Percentiles rank a stretch among this genome's conserved stretches.
phyloP scores from a whole-genome alignment of 179 eudicot species.

The Drosera spatulata region DNA sequence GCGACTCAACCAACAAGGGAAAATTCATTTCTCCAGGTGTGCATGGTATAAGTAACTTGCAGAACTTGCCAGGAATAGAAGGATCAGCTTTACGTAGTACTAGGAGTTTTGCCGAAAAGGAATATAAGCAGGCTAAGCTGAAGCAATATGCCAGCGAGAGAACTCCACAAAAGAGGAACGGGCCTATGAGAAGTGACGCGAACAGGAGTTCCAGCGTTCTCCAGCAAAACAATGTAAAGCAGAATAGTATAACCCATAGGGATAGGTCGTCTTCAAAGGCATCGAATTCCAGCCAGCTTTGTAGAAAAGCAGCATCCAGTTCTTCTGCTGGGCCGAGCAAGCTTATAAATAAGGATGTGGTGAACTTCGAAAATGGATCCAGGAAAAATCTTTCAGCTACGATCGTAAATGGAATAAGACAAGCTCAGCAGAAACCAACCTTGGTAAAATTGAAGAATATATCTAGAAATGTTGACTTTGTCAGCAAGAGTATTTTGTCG shows the following conservation, averaged over 20 bases:
- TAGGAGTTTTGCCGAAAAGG: constrained; percentile 34
- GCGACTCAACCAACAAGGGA: constrained; percentile 41
- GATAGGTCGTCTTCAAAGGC: constrained; percentile 28
- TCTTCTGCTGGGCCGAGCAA: constrained; percentile 35
- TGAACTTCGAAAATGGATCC: constrained; percentile 28
- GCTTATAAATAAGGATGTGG: constrained; percentile 39
- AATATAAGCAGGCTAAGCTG: constrained; percentile 28
- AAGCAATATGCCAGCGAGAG: constrained; percentile 19
- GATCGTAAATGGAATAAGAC: constrained; percentile 1
- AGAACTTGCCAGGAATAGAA: constrained; percentile 38
- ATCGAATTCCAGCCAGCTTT: constrained; percentile 31
- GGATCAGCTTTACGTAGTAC: constrained; percentile 22
- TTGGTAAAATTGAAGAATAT: constrained; percentile 28
- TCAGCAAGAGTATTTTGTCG: constrained; percentile 15
- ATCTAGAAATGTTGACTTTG: constrained; percentile 29
- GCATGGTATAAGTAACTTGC: constrained; percentile 37
- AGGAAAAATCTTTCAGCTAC: constrained; percentile 29
- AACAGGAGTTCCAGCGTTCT: constrained; percentile 45
- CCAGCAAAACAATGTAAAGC: constrained; percentile 77
- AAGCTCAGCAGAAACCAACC: constrained; percentile 25
- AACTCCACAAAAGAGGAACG: constrained; percentile 22
- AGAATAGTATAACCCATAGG: constrained; percentile 36
- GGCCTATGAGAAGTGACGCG: constrained; percentile 30
- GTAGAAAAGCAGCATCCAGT: constrained; percentile 25
- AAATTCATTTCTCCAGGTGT: constrained; percentile 31